phyloP scores from a whole-genome alignment of 2,329 filamentous ascomycete species.

The Stagonosporopsis tanaceti region DNA sequence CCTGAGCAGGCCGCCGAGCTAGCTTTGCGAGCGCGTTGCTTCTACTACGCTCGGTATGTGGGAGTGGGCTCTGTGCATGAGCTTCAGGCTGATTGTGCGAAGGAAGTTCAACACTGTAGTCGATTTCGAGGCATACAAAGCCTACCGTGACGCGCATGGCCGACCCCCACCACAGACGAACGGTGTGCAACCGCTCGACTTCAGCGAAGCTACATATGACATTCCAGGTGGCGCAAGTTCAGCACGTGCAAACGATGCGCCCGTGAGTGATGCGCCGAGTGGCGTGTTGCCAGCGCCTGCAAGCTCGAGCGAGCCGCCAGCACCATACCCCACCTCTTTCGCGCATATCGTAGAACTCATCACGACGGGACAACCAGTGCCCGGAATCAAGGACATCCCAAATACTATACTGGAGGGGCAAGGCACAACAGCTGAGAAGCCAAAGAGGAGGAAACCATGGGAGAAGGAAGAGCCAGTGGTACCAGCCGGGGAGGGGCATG shows the following conservation, averaged over 20 bases:
- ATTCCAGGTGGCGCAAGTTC: not conserved
- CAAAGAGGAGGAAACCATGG: slow-evolving; percentile 77
- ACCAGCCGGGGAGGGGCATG: not conserved
- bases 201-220: slow-evolving; percentile 12
- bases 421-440: slow-evolving; percentile 63
- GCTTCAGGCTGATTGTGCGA: slow-evolving; percentile 4
- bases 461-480: slow-evolving; percentile 64
- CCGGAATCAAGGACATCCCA: slow-evolving; percentile 87
- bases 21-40: slow-evolving; percentile 72
- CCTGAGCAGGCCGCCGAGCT: slow-evolving; percentile 64
- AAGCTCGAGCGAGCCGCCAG: slow-evolving; percentile 53
- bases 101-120: slow-evolving; percentile 60
- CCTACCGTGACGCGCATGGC: slow-evolving; percentile 60
- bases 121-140: slow-evolving; percentile 72
- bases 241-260: not conserved
- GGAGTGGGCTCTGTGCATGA: not conserved
- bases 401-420: slow-evolving; percentile 77
- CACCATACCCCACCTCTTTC: slow-evolving; percentile 82
- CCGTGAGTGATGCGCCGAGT: slow-evolving; percentile 13
- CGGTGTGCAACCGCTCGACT: slow-evolving; percentile 22
- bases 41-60: slow-evolving; percentile 66
- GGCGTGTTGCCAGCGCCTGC: slow-evolving; percentile 37
- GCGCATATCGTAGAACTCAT: slow-evolving; percentile 87
- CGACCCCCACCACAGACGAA: slow-evolving; percentile 32
- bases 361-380: slow-evolving; percentile 80